Conservation (phyloP, 2,329 filamentous ascomycete genomes). For the Rugonectria rugulosa region DNA sequence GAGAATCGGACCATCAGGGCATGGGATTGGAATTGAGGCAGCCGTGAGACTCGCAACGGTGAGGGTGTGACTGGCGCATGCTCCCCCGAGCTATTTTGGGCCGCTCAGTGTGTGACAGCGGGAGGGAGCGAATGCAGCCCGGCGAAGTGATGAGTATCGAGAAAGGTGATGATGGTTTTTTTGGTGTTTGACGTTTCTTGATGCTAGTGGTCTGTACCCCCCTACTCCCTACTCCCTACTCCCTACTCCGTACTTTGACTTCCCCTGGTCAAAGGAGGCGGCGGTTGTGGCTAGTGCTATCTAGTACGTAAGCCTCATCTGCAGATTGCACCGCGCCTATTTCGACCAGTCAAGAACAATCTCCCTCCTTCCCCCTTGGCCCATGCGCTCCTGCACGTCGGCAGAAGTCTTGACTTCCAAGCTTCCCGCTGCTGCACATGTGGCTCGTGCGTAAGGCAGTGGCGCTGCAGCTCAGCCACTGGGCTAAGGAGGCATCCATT, state of each 20-base stretch:
- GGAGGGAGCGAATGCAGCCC: constrained; percentile 10
- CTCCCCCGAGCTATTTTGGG: constrained; percentile 21
- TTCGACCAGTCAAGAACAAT: constrained; percentile 22
- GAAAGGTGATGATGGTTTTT: neutral
- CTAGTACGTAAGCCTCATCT: constrained; percentile 19
- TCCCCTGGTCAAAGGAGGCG: neutral
- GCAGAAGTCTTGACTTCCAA: neutral
- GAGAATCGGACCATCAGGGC: constrained; percentile 50
- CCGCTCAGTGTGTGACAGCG: constrained; percentile 5
- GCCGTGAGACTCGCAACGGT: constrained; percentile 30
- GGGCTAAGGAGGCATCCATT: constrained; percentile 30
- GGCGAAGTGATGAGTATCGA: neutral
- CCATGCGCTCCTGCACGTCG: neutral
- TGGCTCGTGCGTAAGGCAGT: constrained; percentile 32
- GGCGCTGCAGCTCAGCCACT: constrained; percentile 28
- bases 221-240: too few species aligned
- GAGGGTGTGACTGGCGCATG: constrained; percentile 33
- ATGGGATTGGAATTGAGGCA: constrained; percentile 27
- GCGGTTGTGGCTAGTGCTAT: constrained; percentile 17
- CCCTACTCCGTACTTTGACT: too few species aligned
- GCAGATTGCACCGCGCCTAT: constrained; percentile 26
- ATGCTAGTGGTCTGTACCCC: too few species aligned
- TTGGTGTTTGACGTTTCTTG: neutral
- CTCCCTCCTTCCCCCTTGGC: neutral
- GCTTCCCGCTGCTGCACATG: neutral